Evolutionary conservation across 108 stramenopile genomes (phyloP), one percentile per base, ranked within the genome.

Genomic region (Schizochytrium sp.): DNA sequence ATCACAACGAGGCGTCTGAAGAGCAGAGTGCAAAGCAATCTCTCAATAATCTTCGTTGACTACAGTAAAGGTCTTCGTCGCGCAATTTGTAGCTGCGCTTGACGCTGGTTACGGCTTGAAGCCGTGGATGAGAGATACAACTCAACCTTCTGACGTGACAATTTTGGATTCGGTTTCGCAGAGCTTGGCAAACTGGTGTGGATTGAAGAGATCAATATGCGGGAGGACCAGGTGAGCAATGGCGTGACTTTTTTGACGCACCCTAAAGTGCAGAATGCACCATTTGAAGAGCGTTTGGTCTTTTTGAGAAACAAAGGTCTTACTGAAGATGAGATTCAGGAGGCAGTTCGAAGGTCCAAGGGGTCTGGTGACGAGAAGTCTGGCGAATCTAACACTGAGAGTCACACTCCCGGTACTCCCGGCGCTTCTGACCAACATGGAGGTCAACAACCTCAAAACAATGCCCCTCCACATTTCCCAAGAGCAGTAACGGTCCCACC

Each of bases 281-380:
- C 76, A n/a, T 53, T 83, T 38, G 76, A 83, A 28, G 76, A 83
- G 76, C 76, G 76, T 5, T 53, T 83, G 17, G 55, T 53, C 17
- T 83, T 83, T 42, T 28, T 83, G 76, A 17, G 76, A n/a, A 83
- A 83, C 76, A 83, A 83, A 53, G 76, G 76, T 53, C 76, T 83
- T 40, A 83, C 76, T 40, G 76, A 83, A 28, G 76, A 83, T 5
- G 76, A 83, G 28, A 83, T 83, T 53, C 50, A 83, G 28, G 76
- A 83, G 47, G 47, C 76, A n/a, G 76, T 83, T 13, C 76, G 53
- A n/a, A 7, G 76, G 17, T 56, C 50, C 3, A 40, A 83, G 53
- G 55, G 40, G 2, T 53, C 76, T 5, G 76, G 55, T 10, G 76
- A 40, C 13, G 53, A 83, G 5, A 83, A 50, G 28, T 47, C 12